These are phyloP conservation scores for Fusarium tanahbumbuense DNA, from an alignment of 2,329 filamentous ascomycete genomes.

Conservation along the genomic window DNA sequence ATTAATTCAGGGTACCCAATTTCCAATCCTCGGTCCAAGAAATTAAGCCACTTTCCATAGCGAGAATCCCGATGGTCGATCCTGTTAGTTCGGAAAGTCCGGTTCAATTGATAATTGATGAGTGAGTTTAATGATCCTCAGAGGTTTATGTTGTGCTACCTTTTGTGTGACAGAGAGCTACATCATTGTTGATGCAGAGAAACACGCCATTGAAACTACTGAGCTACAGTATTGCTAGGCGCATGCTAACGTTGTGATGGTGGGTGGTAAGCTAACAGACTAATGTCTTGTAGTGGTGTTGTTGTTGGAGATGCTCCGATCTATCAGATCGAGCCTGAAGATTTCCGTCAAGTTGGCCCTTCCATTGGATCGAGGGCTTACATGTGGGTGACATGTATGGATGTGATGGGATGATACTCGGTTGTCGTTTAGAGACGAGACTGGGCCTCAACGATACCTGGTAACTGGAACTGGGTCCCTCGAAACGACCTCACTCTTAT, in stretches of 20 bases:
- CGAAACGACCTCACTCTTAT: not conserved
- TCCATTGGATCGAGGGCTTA: conserved; percentile 4
- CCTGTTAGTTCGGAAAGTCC: conserved; percentile 20
- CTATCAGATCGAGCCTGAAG: conserved; percentile 33
- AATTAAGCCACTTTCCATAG: conserved; percentile 35
- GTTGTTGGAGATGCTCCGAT: conserved; percentile 33
- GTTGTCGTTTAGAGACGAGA: not conserved
- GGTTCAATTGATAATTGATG: conserved; percentile 3
- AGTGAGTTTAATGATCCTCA: conserved; percentile 2
- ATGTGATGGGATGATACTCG: not conserved
- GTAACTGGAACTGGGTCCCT: conserved; percentile 12
- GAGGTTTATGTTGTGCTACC: not conserved
- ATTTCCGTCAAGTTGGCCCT: conserved; percentile 1
- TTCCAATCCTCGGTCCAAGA: conserved; percentile 9
- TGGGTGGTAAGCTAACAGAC: not conserved
- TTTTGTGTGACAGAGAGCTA: conserved; percentile 21
- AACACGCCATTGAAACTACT: conserved; percentile 15
- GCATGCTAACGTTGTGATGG: not conserved
- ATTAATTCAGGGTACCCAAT: conserved; percentile 14
- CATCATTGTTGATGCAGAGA: conserved; percentile 12
- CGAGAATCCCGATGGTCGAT: conserved; percentile 1
- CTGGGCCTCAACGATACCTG: conserved; percentile 6
- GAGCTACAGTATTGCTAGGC: not conserved
- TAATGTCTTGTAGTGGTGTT: conserved; percentile 3
- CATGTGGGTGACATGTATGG: conserved; percentile 1